Evolutionary conservation across 2,329 filamentous ascomycete species (phyloP), one percentile per base, ranked within the genome.

Genomic region (Apiospora phragmitis): DNA sequence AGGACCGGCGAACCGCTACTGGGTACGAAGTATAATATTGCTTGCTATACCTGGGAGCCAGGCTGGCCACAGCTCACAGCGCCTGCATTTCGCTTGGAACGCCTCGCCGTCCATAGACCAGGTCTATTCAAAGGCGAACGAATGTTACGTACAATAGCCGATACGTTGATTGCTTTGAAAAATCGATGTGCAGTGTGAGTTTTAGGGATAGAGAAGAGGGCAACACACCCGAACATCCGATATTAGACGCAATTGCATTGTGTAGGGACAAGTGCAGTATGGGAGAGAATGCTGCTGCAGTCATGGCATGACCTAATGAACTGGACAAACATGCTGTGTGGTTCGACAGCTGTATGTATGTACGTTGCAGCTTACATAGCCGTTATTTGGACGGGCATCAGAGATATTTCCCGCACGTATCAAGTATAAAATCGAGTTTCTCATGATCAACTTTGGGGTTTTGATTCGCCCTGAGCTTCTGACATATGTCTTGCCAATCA

Each of bases 1-100:
- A 68, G 70, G 70, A 65, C 70, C 70, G 70, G 49, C 47, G 65
- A 59, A 32, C 70, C 70, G 70, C 21, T 32, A 18, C 55, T 38
- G 55, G 55, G 18, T 38, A 38, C 16, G n/a, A 9, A 62, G 18
- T 38, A 62, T 62, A 29, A 35, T 24, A 21, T 24, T 38, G 55
- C 32, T n/a, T 62, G 32, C 9, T n/a, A 62, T 38, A 38, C 18
- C 14, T n/a, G 55, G 55, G 55, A 62, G 55, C 21, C 55, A 62
- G 55, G 55, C 32, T n/a, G 29, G 55, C 21, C 29, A 12, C 32
- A 62, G 12, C 7, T 6, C 32, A 62, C 55, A 62, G 6, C 18
- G 14, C 18, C 55, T 62, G 29, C 55, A 38, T 62, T 62, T 62
- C 55, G 55, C 55, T 62, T 62, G 55, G 55, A 62, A 62, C 32